Conservation (phyloP, 1,284 basidiomycete genomes). For the Taiwanofungus camphoratus region DNA sequence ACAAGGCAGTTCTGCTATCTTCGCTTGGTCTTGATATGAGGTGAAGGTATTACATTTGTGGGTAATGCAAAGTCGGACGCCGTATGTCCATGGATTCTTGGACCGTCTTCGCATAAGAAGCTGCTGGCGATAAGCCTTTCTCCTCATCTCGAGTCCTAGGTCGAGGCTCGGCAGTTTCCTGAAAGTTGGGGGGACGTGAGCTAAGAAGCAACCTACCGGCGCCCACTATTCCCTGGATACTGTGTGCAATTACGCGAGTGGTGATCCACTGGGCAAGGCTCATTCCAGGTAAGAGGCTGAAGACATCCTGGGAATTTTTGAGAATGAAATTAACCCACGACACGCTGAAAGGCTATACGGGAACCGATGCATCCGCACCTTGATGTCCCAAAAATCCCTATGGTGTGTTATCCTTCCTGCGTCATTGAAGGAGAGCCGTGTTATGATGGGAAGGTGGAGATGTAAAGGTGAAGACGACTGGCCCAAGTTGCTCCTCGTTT, state of each 20-base stretch:
- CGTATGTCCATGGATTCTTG: not conserved
- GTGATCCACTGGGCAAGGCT: constrained; percentile 61
- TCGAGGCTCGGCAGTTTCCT: not conserved
- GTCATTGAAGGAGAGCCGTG: constrained; percentile 69
- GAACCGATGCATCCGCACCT: constrained; percentile 12
- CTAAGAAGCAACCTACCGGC: constrained; percentile 21
- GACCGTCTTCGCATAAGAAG: constrained; percentile 23
- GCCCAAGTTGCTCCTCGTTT: constrained; percentile 35
- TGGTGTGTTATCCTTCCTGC: constrained; percentile 68
- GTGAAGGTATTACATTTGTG: no score
- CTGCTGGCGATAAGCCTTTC: constrained; percentile 15
- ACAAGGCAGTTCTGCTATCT: no score
- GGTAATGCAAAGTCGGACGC: no score
- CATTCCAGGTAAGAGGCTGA: constrained; percentile 63
- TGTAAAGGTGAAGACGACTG: constrained; percentile 65
- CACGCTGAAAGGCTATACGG: not conserved
- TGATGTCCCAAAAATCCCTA: constrained; percentile 69
- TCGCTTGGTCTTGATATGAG: no score
- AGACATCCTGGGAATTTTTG: constrained; percentile 52
- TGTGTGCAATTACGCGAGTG: constrained; percentile 51
- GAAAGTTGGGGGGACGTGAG: constrained; percentile 3
- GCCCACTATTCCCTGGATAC: constrained; percentile 34
- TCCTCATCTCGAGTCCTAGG: constrained; percentile 17
- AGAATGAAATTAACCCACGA: not conserved
- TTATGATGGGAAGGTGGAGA: constrained; percentile 59